These are phyloP conservation scores for Penicillium turbatum DNA, from an alignment of 495 filamentous ascomycete species.

Conservation along the genomic window DNA sequence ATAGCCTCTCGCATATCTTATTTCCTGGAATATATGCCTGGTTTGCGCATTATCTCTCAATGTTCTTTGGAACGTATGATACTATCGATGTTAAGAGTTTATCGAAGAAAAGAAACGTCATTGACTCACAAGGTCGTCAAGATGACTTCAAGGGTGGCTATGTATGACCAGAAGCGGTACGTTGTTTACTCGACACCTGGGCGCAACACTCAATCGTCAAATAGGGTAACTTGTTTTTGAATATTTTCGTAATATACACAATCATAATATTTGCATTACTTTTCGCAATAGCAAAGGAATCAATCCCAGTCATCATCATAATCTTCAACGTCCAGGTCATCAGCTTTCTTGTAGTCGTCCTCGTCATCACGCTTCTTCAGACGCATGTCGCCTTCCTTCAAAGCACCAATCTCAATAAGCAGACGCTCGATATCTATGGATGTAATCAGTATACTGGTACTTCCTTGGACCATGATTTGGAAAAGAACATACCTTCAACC, in stretches of 20 bases:
- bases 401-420: constrained; percentile 74
- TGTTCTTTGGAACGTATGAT: too few species aligned
- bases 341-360: constrained; percentile 48
- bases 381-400: constrained; percentile 71
- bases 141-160: too few species aligned
- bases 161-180: too few species aligned
- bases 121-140: not conserved
- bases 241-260: constrained; percentile 23
- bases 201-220: too few species aligned
- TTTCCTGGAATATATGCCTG: not conserved
- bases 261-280: constrained; percentile 14
- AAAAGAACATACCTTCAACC: constrained; percentile 49
- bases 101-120: not conserved
- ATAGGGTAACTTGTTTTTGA: not conserved
- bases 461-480: not conserved
- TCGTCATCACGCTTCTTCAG: constrained; percentile 61
- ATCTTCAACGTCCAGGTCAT: constrained; percentile 46
- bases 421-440: constrained; percentile 62
- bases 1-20: not conserved
- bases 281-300: constrained; percentile 13
- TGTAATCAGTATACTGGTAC: not conserved
- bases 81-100: not conserved
- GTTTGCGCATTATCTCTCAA: too few species aligned
- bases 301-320: constrained; percentile 82
- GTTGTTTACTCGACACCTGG: too few species aligned